Percentiles rank a stretch among this genome's conserved stretches.
These are phyloP conservation scores for Sanguinoderma infundibulare DNA, from an alignment of 1,284 basidiomycete species.

Conservation along the genomic window DNA sequence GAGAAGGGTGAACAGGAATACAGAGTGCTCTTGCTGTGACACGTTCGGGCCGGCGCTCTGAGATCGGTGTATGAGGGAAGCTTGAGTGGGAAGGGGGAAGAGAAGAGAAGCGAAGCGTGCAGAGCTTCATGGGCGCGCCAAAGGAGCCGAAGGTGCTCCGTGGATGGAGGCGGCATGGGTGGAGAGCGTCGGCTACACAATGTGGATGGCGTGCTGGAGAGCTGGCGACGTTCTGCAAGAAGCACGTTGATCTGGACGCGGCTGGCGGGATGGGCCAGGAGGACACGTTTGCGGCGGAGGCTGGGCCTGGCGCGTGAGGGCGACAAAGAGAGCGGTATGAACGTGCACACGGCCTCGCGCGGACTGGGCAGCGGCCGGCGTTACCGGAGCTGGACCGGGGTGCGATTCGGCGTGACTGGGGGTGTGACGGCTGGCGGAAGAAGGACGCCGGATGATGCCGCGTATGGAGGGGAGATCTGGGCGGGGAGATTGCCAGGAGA, in stretches of 20 bases:
- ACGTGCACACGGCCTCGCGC: constrained; percentile 22
- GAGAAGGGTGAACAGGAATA: constrained; percentile 9
- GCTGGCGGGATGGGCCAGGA: constrained; percentile 7
- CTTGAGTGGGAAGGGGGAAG: constrained; percentile 1
- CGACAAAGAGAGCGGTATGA: constrained; percentile 17
- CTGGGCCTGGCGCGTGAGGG: constrained; percentile 1
- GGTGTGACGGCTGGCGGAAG: constrained; percentile 5
- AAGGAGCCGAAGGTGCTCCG: constrained; percentile 18
- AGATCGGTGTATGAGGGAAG: constrained; percentile 15
- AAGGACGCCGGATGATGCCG: constrained; percentile 14
- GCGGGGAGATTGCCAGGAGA: constrained; percentile 20
- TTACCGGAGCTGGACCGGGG: constrained; percentile 2
- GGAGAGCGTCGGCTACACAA: not conserved
- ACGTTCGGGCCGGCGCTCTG: constrained; percentile 8
- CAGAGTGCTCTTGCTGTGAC: constrained; percentile 6
- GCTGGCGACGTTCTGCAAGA: not conserved
- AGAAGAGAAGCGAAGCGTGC: not conserved
- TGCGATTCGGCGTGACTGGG: constrained; percentile 5
- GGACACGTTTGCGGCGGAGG: constrained; percentile 26
- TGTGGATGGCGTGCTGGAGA: not conserved
- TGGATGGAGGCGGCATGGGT: constrained; percentile 3
- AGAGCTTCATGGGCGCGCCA: constrained; percentile 8
- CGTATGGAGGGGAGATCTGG: constrained; percentile 16
- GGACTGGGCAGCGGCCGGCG: constrained; percentile 7
- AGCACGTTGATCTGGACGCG: constrained; percentile 13